Evolutionary conservation across 495 filamentous ascomycete species (phyloP), one percentile per base, ranked within the genome.

Genomic region (Acidiella bohemica): DNA sequence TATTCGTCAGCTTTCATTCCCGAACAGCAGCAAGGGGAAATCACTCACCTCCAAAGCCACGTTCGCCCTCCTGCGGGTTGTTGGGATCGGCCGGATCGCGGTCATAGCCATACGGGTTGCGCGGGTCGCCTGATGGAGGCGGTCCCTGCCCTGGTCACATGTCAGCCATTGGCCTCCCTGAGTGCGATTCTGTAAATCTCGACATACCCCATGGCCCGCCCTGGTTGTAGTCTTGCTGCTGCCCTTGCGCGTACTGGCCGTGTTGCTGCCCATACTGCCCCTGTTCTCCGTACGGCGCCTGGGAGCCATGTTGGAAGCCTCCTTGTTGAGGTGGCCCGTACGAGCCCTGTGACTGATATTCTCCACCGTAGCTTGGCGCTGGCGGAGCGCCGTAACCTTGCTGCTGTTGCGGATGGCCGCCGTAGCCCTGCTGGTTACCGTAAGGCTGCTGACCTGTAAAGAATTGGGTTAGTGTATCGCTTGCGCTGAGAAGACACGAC

Each of bases 301-400:
- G 50, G 24, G 65, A 61, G 14, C 59, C 59, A 36, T 66, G 60
- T 36, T 65, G 63, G 46, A 66, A 71, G 19, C 68, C 67, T 19
- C 64, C 59, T 20, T 65, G 53, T 14, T 57, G 55, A 5, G 66
- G 67, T 5, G 70, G 66, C 0, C 65, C 70, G 30, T 64, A 65
- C 41, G 8, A 48, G 36, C 60, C 46, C 31, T 54, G 38, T 27
- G 66, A 65, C 17, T 64, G 62, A 12, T 42, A 41, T 33, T 36
- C 30, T 18, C 42, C 36, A 9, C 29, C 37, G 23, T 53, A 50
- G 1, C 14, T 16, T 5, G 49, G 34, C 11, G 41, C 40, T 12
- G 50, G 53, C 9, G 46, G 52, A 8, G 36, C 38, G 18, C 36
- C 39, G 32, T 56, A 54, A 14, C 46, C 50, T 21, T 40, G 33